phyloP scores from a whole-genome alignment of 306 rosid genomes.

The Lupinus albus region DNA sequence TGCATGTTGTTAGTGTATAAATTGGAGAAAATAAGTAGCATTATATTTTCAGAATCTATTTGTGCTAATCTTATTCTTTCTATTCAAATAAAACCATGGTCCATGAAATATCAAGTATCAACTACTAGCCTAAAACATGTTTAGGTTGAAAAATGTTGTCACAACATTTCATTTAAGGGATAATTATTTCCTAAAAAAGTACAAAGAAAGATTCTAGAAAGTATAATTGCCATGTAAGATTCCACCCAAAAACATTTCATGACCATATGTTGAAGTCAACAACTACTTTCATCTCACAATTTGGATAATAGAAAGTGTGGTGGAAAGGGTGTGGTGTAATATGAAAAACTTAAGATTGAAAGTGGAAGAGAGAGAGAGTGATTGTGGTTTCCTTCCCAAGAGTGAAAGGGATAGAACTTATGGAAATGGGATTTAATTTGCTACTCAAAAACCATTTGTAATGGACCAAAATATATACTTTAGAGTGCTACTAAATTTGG shows the following conservation, averaged over 20 bases:
- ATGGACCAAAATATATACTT: slow-evolving; percentile 17
- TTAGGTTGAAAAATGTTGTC: neutral
- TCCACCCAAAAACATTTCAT: slow-evolving; percentile 30
- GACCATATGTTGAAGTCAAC: slow-evolving; percentile 37
- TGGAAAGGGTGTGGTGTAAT: slow-evolving; percentile 27
- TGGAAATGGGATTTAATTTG: slow-evolving; percentile 22
- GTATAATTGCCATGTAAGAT: slow-evolving; percentile 27
- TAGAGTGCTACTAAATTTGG: too few species aligned
- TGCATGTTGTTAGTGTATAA: too few species aligned
- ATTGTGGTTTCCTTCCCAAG: slow-evolving; percentile 32
- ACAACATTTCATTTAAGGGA: neutral
- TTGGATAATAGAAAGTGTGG: neutral
- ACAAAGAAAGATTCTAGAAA: slow-evolving; percentile 34
- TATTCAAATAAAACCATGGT: too few species aligned
- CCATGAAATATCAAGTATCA: too few species aligned
- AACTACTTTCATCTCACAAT: slow-evolving; percentile 18
- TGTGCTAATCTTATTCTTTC: too few species aligned
- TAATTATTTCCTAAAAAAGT: neutral
- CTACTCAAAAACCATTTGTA: slow-evolving; percentile 28
- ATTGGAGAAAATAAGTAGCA: too few species aligned
- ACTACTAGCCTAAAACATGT: too few species aligned
- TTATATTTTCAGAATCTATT: too few species aligned
- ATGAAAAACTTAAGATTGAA: slow-evolving; percentile 16
- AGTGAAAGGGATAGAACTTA: slow-evolving; percentile 26
- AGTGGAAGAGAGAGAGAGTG: slow-evolving; percentile 13